phyloP scores from a whole-genome alignment of 495 filamentous ascomycete genomes.

The Cryomyces minteri region DNA sequence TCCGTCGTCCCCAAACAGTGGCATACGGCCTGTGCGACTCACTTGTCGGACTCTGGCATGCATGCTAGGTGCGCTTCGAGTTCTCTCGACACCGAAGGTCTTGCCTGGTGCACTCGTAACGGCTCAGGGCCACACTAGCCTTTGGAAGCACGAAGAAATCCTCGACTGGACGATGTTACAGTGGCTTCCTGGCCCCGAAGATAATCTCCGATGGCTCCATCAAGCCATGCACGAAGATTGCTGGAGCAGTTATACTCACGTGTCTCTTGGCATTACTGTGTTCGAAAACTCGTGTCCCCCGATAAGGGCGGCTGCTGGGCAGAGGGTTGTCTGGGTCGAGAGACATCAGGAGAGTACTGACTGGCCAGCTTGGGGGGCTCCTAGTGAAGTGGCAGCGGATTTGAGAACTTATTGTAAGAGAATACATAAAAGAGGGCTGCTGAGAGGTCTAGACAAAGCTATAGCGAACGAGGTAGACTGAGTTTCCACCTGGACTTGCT shows the following conservation, averaged over 20 bases:
- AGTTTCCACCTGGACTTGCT: no score
- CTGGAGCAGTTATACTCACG: slow-evolving; percentile 10
- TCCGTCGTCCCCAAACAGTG: slow-evolving; percentile 16
- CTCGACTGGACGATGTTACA: slow-evolving; percentile 24
- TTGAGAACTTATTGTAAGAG: no score
- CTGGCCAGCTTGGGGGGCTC: slow-evolving; percentile 18
- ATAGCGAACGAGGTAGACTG: no score
- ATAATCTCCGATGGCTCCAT: slow-evolving; percentile 16
- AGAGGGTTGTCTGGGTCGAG: slow-evolving; percentile 15
- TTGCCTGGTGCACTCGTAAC: no score
- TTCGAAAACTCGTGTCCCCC: slow-evolving; percentile 10
- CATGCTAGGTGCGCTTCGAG: slow-evolving; percentile 16
- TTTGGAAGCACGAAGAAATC: slow-evolving; percentile 18
- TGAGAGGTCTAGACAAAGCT: no score
- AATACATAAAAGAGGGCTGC: no score
- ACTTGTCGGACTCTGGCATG: slow-evolving; percentile 16
- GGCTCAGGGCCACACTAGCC: not conserved
- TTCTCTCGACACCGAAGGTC: not conserved
- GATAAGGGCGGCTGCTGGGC: slow-evolving; percentile 13
- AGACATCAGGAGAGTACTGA: slow-evolving; percentile 13
- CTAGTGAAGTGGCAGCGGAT: slow-evolving; percentile 12
- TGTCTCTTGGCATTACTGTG: slow-evolving; percentile 17
- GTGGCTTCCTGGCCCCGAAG: slow-evolving; percentile 22
- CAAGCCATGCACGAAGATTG: slow-evolving; percentile 3
- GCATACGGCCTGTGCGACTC: slow-evolving; percentile 22